Percentiles rank a stretch among this genome's conserved stretches.
These are phyloP conservation scores for Oryza meridionalis DNA, from an alignment of 176 grass and related monocot genomes.

Conservation along the genomic window DNA sequence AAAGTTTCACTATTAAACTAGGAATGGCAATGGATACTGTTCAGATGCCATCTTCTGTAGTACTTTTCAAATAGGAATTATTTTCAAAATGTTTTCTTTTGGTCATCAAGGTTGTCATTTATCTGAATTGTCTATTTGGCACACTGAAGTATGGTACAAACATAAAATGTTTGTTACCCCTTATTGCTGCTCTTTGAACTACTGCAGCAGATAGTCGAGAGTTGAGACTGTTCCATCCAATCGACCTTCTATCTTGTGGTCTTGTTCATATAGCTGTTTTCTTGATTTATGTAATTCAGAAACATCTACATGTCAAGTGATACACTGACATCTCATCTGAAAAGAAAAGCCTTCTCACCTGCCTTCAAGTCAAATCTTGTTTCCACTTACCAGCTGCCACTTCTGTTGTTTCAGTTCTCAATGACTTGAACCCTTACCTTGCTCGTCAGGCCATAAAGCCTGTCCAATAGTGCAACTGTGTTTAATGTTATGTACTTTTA, in stretches of 20 bases:
- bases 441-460: neutral
- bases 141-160: neutral
- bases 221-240: neutral
- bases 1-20: neutral
- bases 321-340: neutral
- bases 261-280: neutral
- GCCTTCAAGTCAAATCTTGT: neutral
- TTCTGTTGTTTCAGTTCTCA: constrained; percentile 2
- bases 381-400: neutral
- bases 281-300: neutral
- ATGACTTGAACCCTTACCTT: neutral
- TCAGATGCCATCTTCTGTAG: constrained; percentile 16
- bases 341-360: neutral
- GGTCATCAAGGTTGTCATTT: neutral
- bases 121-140: neutral
- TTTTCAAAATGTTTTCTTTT: constrained; percentile 9
- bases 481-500: neutral
- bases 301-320: constrained; percentile 9
- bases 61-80: constrained; percentile 7
- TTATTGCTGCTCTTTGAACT: neutral
- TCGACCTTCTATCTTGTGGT: neutral
- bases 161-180: neutral
- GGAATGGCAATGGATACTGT: neutral
- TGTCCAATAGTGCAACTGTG: neutral
- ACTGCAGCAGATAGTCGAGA: neutral